Conservation (phyloP, 2,329 filamentous ascomycete species). For the Nothophaeocryptopus gaeumannii region DNA sequence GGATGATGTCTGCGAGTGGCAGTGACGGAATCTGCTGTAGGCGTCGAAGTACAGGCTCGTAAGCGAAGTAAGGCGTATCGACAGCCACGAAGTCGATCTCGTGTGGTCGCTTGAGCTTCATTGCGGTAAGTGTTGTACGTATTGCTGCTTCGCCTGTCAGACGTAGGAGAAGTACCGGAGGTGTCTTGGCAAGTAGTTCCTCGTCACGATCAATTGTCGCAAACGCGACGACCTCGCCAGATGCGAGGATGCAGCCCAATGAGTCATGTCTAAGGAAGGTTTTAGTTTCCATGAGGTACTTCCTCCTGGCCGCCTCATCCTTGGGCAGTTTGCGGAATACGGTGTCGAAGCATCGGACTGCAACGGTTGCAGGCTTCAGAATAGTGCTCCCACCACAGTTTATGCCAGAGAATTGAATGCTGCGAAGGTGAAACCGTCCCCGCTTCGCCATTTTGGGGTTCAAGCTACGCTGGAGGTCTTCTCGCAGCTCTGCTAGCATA, state of each 20-base stretch:
- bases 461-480: slow-evolving; percentile 56
- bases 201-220: slow-evolving; percentile 55
- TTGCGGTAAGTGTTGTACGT: slow-evolving; percentile 45
- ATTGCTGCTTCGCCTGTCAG: slow-evolving; percentile 50
- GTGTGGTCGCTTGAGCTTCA: slow-evolving; percentile 35
- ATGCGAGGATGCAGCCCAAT: slow-evolving; percentile 59
- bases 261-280: slow-evolving; percentile 58
- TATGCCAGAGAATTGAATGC: slow-evolving; percentile 36
- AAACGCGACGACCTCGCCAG: slow-evolving; percentile 57
- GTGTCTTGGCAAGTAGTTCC: slow-evolving; percentile 42
- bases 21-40: slow-evolving; percentile 58
- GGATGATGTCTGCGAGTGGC: slow-evolving; percentile 18
- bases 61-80: slow-evolving; percentile 65
- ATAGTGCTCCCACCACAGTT: slow-evolving; percentile 10
- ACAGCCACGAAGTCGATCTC: slow-evolving; percentile 54
- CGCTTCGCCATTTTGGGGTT: slow-evolving; percentile 45
- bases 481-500: slow-evolving; percentile 63
- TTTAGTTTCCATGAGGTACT: slow-evolving; percentile 49
- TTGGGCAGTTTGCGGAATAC: neutral
- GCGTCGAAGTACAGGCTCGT: slow-evolving; percentile 62
- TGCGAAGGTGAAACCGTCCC: slow-evolving; percentile 28
- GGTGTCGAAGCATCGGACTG: slow-evolving; percentile 36
- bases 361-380: neutral
- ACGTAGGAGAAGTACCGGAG: slow-evolving; percentile 52
- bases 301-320: no score